phyloP scores from a whole-genome alignment of 148 eudicot species.

The Camellia japonica region DNA sequence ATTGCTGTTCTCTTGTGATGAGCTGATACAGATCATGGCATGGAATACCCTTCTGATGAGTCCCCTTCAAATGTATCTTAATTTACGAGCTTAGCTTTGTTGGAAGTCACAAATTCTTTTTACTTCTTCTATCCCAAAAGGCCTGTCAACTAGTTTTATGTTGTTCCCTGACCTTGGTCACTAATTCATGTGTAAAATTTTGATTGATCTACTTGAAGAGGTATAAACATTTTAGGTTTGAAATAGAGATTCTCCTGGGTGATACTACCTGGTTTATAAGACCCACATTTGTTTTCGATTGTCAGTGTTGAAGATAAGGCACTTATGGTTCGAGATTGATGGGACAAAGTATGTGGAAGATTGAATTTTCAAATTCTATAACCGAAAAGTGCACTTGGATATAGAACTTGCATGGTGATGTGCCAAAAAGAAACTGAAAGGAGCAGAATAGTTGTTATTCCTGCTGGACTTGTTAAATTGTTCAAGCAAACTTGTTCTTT shows the following conservation, averaged over 20 bases:
- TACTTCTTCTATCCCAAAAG: neutral
- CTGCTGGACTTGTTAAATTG: neutral
- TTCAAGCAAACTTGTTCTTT: neutral
- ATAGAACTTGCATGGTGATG: neutral
- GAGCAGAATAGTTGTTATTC: neutral
- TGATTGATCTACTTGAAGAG: constrained; percentile 1
- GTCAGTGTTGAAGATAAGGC: neutral
- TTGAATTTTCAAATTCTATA: neutral
- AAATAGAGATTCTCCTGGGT: neutral
- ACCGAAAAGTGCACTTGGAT: neutral
- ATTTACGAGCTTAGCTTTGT: neutral
- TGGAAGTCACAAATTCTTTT: neutral
- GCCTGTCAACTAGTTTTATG: neutral
- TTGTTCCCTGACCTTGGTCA: neutral
- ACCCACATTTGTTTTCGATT: neutral
- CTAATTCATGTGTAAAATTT: neutral
- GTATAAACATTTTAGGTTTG: neutral
- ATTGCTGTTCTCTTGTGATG: neutral
- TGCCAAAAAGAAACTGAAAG: neutral
- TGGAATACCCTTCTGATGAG: neutral
- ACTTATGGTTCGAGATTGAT: neutral
- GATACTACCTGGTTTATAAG: neutral
- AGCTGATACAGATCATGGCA: neutral
- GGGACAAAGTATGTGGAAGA: neutral
- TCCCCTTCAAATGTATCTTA: neutral